Conservation (phyloP, 2,329 filamentous ascomycete species). For the Ascomycota sp. region DNA sequence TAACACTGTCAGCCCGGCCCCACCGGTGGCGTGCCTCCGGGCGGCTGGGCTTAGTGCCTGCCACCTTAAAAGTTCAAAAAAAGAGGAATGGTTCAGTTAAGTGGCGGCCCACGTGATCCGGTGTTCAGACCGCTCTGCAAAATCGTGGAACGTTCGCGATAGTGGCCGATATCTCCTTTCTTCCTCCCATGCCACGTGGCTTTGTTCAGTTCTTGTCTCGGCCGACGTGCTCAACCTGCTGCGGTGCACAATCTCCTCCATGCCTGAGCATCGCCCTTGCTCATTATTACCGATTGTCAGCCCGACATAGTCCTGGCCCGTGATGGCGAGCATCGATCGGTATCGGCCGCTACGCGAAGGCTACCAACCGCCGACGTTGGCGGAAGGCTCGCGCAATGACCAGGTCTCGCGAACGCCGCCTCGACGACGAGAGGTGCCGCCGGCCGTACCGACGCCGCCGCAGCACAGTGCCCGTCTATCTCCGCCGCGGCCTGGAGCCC, state of each 20-base stretch:
- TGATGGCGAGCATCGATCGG: slow-evolving; percentile 39
- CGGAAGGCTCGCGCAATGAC: slow-evolving; percentile 17
- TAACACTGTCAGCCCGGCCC: no score
- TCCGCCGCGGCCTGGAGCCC: slow-evolving; percentile 27
- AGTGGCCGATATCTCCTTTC: not conserved
- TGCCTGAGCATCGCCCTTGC: slow-evolving; percentile 6
- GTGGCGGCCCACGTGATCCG: not conserved
- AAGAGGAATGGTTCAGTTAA: no score
- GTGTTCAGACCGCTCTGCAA: no score
- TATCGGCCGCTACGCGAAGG: slow-evolving; percentile 36
- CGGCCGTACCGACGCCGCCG: slow-evolving; percentile 40
- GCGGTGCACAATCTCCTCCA: slow-evolving; percentile 4
- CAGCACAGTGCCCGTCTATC: slow-evolving; percentile 32
- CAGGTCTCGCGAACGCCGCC: slow-evolving; percentile 28
- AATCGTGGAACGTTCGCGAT: no score
- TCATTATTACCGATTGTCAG: slow-evolving; percentile 5
- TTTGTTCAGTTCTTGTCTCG: not conserved
- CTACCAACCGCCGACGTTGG: slow-evolving; percentile 32
- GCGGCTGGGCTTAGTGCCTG: no score
- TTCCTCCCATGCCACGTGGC: not conserved
- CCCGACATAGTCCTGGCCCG: slow-evolving; percentile 6
- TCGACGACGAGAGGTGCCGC: slow-evolving; percentile 33
- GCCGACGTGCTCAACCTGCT: not conserved
- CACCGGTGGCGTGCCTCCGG: no score
- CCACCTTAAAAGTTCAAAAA: no score